A percentile compares a stretch with the other conserved stretches of the same genome.
Conservation (phyloP, 345 rosid genomes). For the Brassica juncea region DNA sequence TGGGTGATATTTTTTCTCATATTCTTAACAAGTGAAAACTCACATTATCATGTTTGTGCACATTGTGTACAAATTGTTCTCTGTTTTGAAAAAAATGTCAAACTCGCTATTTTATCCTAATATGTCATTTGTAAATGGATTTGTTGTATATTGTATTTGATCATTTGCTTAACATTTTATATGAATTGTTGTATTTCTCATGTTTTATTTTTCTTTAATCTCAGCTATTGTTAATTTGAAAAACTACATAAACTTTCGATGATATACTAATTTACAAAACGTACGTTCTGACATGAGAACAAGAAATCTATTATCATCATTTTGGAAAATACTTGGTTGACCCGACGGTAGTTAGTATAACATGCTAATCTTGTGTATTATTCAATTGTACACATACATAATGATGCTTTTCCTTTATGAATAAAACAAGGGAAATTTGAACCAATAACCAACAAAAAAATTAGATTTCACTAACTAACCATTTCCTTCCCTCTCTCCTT, state of each 20-base stretch:
- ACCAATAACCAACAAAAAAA: too few species aligned
- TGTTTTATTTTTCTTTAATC: not conserved
- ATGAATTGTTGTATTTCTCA: not conserved
- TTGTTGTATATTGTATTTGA: not conserved
- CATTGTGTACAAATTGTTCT: not conserved
- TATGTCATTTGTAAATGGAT: not conserved
- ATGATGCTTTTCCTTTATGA: not conserved
- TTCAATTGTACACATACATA: not conserved
- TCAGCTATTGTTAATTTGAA: too few species aligned
- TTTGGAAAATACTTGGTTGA: constrained; percentile 10
- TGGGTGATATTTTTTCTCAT: not conserved
- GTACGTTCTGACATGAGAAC: not conserved
- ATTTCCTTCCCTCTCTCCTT: too few species aligned
- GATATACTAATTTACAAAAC: not conserved
- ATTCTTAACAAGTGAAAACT: not conserved
- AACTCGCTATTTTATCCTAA: not conserved
- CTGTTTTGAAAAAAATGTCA: not conserved
- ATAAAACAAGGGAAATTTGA: not conserved
- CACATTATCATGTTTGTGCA: not conserved
- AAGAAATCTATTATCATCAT: not conserved
- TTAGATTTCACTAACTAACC: too few species aligned
- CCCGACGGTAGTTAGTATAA: not conserved
- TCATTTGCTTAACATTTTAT: not conserved
- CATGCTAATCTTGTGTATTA: constrained; percentile 19
- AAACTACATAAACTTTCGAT: not conserved